A percentile compares a stretch with the other conserved stretches of the same genome.
Conservation (phyloP, 129 eudicot species). For the Dittrichia graveolens region DNA sequence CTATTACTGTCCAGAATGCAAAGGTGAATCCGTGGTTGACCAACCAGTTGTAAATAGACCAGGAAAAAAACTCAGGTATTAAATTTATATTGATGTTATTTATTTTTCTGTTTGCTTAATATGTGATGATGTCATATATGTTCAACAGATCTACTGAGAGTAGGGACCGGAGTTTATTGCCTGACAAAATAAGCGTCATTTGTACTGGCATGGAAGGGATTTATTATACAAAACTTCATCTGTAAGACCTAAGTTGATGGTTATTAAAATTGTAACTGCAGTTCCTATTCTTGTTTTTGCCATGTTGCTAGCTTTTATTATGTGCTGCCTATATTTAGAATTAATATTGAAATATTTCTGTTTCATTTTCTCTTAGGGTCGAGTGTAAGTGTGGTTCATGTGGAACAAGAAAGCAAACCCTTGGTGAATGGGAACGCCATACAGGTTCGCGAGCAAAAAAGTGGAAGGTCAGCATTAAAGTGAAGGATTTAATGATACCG, state of each 20-base stretch:
- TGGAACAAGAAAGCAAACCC: slow-evolving; percentile 66
- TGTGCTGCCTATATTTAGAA: background rate
- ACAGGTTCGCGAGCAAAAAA: slow-evolving; percentile 86
- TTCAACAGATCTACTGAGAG: slow-evolving; percentile 42
- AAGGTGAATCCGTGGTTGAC: slow-evolving; percentile 40
- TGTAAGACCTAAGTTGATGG: slow-evolving; percentile 50
- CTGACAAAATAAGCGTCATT: slow-evolving; percentile 68
- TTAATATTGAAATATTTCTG: background rate
- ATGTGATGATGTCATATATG: slow-evolving; percentile 6
- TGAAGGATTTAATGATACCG: slow-evolving; percentile 58
- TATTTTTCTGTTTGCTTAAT: background rate
- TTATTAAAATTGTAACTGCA: background rate
- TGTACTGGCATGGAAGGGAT: slow-evolving; percentile 84
- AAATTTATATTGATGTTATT: slow-evolving; percentile 7
- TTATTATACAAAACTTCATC: slow-evolving; percentile 64
- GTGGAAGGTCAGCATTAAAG: slow-evolving; percentile 83
- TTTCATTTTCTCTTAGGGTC: slow-evolving; percentile 51
- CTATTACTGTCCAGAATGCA: slow-evolving; percentile 89
- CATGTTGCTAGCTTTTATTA: background rate
- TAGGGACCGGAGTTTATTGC: slow-evolving; percentile 40
- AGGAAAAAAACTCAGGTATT: slow-evolving; percentile 50
- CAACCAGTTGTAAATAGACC: slow-evolving; percentile 26
- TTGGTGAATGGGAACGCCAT: slow-evolving; percentile 88
- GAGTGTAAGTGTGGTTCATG: slow-evolving; percentile 91
- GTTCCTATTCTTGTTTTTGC: background rate